phyloP scores from a whole-genome alignment of 2,329 filamentous ascomycete species.

The Epichloe scottii region DNA sequence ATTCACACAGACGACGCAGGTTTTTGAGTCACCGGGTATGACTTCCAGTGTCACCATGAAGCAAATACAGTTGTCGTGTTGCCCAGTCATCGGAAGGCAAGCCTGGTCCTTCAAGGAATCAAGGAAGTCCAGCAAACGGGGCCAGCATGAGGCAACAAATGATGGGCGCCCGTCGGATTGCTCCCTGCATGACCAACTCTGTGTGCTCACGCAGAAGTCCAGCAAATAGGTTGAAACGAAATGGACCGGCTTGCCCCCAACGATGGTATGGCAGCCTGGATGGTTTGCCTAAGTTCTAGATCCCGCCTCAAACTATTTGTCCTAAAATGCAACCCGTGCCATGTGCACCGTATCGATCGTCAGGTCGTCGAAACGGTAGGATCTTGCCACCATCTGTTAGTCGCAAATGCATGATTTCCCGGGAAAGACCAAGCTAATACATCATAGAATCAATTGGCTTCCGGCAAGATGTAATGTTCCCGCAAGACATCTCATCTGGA shows the following conservation, averaged over 20 bases:
- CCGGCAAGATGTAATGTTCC: not conserved
- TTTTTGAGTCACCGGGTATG: slow-evolving; percentile 4
- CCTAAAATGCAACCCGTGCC: not conserved
- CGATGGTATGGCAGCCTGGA: not conserved
- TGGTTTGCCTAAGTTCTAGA: not conserved
- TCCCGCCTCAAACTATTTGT: not conserved
- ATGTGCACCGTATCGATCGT: not conserved
- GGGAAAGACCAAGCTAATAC: slow-evolving; percentile 30
- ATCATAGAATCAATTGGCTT: slow-evolving; percentile 14
- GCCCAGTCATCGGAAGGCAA: not conserved
- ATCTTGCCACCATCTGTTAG: not conserved
- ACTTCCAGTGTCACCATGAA: slow-evolving; percentile 3
- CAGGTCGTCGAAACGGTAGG: not conserved
- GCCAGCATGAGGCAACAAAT: not conserved
- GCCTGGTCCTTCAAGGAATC: not conserved
- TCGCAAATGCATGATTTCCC: not conserved
- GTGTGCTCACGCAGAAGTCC: not conserved
- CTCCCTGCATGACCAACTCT: not conserved
- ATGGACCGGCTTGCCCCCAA: not conserved
- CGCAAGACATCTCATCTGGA: not conserved
- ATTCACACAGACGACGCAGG: slow-evolving; percentile 1
- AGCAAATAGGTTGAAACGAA: not conserved
- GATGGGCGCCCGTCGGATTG: not conserved
- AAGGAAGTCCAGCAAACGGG: not conserved
- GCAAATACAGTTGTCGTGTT: not conserved